phyloP scores from a whole-genome alignment of 108 stramenopile genomes.

The Parietichytrium sp. region DNA sequence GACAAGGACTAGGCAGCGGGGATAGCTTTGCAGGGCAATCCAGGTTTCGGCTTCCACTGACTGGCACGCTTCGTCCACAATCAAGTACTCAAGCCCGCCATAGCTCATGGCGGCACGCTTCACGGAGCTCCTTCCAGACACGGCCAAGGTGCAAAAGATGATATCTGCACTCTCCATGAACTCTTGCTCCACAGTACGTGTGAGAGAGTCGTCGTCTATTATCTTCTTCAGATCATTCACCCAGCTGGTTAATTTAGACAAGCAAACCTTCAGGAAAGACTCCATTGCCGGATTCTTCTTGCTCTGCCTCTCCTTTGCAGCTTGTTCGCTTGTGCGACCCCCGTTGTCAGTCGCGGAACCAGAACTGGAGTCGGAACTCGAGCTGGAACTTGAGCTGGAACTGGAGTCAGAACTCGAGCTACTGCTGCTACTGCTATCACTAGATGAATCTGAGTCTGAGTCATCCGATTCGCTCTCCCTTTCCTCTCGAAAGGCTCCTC shows the following conservation, averaged over 20 bases:
- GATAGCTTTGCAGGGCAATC: constrained; percentile 66
- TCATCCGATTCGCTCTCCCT: neutral
- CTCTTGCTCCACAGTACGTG: constrained; percentile 18
- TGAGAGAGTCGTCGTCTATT: neutral
- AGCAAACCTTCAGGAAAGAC: neutral
- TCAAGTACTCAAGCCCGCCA: constrained; percentile 65
- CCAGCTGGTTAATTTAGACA: neutral
- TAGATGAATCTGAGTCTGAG: neutral
- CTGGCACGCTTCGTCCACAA: constrained; percentile 89
- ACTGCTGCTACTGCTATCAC: neutral
- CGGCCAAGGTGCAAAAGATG: constrained; percentile 41
- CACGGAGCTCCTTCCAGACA: neutral
- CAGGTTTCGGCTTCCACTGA: constrained; percentile 78
- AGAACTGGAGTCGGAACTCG: neutral
- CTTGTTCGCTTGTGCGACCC: neutral
- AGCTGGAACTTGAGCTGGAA: neutral
- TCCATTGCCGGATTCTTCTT: neutral
- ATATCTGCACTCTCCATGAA: constrained; percentile 42
- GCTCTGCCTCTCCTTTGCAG: neutral
- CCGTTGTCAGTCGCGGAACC: neutral
- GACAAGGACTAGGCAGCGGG: constrained; percentile 69
- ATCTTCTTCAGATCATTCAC: neutral
- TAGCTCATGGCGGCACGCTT: neutral
- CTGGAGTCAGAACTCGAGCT: neutral
- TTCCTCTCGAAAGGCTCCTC: neutral